These are phyloP conservation scores for Solanum clarkiae DNA, from an alignment of 257 asterid genomes.

Conservation along the genomic window DNA sequence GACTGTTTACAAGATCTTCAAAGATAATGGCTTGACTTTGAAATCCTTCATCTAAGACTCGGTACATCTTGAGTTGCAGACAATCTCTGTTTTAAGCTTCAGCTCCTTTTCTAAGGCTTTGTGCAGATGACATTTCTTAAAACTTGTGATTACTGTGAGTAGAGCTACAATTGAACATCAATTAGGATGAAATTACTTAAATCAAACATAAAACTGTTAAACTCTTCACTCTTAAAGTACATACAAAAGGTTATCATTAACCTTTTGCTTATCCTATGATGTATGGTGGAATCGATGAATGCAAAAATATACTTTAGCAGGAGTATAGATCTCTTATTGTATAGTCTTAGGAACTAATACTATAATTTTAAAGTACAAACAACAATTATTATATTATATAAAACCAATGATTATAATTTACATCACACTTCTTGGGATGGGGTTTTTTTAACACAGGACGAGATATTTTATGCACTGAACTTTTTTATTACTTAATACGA, in stretches of 20 bases:
- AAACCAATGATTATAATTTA: too few relatives aligned
- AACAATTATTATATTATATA: too few relatives aligned
- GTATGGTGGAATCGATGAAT: background rate
- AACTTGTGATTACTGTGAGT: background rate
- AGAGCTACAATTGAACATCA: background rate
- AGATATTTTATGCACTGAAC: too few relatives aligned
- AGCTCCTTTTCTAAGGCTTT: background rate
- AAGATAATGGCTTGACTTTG: constrained; percentile 15
- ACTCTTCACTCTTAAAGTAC: background rate
- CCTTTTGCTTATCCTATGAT: background rate
- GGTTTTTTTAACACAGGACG: too few relatives aligned
- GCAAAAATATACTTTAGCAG: background rate
- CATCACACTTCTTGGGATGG: too few relatives aligned
- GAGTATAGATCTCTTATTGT: background rate
- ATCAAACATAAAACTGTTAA: background rate
- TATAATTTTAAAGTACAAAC: background rate
- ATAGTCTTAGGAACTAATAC: too few relatives aligned
- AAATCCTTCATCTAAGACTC: background rate
- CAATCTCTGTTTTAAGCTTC: background rate
- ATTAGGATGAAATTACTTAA: background rate
- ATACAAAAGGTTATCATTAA: background rate
- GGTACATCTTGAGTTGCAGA: background rate
- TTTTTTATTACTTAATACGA: too few relatives aligned
- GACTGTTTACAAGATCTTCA: too few relatives aligned
- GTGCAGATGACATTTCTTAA: background rate